Evolutionary conservation across 805 yeast genomes (phyloP).

Genomic region (Kodamaea laetipori): DNA sequence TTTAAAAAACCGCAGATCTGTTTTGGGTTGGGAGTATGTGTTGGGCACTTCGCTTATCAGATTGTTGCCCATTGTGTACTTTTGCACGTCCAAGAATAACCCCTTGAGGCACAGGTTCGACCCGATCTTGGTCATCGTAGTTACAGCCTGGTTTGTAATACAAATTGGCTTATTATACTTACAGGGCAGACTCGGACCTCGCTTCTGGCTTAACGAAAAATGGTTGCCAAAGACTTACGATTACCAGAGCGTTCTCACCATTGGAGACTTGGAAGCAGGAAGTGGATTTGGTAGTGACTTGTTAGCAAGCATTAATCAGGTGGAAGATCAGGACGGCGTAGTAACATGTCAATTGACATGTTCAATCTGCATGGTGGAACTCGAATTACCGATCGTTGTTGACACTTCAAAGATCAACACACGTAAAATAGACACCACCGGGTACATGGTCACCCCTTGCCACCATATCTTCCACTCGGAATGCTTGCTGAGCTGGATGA

Average conservation of each 20-base stretch:
- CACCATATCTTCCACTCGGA: slow-evolving; percentile 84
- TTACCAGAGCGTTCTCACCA: slow-evolving; percentile 69
- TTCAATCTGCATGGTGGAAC: slow-evolving; percentile 84
- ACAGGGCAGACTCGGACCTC: slow-evolving; percentile 73
- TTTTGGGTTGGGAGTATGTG: slow-evolving; percentile 74
- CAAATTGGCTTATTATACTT: slow-evolving; percentile 61
- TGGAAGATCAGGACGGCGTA: slow-evolving; percentile 25
- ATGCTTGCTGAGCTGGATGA: slow-evolving; percentile 94
- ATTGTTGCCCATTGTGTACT: slow-evolving; percentile 63
- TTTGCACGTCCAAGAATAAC: slow-evolving; percentile 54
- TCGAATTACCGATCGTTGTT: slow-evolving; percentile 54
- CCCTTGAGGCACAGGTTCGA: slow-evolving; percentile 74
- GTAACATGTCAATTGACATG: slow-evolving; percentile 63
- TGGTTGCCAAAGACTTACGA: slow-evolving; percentile 81
- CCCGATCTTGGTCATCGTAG: slow-evolving; percentile 45
- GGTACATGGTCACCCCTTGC: slow-evolving; percentile 87
- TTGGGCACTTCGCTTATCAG: slow-evolving; percentile 65
- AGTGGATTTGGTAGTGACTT: slow-evolving; percentile 48
- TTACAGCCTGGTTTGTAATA: slow-evolving; percentile 56
- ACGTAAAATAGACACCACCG: slow-evolving; percentile 29
- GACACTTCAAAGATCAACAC: slow-evolving; percentile 10
- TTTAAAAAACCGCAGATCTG: slow-evolving; percentile 63
- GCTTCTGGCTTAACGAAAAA: slow-evolving; percentile 78
- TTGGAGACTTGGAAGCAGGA: slow-evolving; percentile 63
- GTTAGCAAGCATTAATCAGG: slow-evolving; percentile 35